Base-by-base conservation (phyloP, 306 rosid species). In the Lotus japonicus region DNA sequence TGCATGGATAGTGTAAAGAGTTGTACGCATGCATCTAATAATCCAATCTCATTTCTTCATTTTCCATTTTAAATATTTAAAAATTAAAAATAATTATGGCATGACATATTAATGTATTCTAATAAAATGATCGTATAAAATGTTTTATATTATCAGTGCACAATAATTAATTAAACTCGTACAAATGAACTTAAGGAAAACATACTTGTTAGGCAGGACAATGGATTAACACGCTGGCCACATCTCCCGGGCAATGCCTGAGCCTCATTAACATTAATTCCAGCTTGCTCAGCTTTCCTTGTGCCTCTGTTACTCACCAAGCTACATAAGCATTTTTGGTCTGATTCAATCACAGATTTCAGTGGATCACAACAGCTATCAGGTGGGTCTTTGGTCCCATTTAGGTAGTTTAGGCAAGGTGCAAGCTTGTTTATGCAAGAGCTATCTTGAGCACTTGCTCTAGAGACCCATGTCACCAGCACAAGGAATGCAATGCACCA, bases 341-440 rank as follows among this genome's bases (percentile, higher is more conserved):
- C 78, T 1, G 88, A 78, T 61, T 82, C 63, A 63, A 86, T 84
- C 66, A 86, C 54, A 1, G 80, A 67, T 72, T 79, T 84, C 1
- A 88, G 72, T 46, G 91, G 95, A 28, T 80, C 73, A 33, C 91
- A 88, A 13, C 95, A 86, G 23, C 59, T 74, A 16, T 68, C 74
- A 10, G 86, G 86, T 1, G 91, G 91, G 8, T 84, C 57, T 71
- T 76, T 7, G 7, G 81, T 82, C 36, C 89, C 89, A 48, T 84
- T 80, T 0, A 88, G 82, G 70, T 78, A 86, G 61, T 50, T 84
- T 11, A 86, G 33, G 66, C 95, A 88, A 13, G 88, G 88, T 45
- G 78, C 65, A 1, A 86, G 72, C 83, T 57, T 46, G 50, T 59
- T 76, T 5, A 86, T 41, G 64, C 95, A 86, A 1, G 81, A 61